phyloP scores from a whole-genome alignment of 2,329 filamentous ascomycete species.

The Aspergillus neoniger region DNA sequence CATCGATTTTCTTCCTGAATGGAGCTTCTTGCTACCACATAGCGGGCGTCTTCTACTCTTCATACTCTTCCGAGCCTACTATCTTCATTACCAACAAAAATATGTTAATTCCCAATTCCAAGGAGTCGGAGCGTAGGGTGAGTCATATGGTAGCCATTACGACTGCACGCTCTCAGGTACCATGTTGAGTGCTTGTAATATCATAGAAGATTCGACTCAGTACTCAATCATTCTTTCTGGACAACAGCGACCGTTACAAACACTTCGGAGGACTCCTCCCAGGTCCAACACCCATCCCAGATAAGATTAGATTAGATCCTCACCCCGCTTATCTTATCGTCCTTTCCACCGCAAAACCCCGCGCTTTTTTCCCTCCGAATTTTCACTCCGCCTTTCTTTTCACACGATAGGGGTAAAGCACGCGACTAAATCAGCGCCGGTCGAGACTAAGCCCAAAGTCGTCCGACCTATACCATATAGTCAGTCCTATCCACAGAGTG shows the following conservation, averaged over 20 bases:
- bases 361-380: not conserved
- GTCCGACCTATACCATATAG: not conserved
- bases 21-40: too few species aligned
- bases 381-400: not conserved
- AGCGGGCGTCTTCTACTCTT: too few species aligned
- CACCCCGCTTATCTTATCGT: not conserved
- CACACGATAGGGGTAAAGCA: not conserved
- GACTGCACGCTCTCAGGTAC: too few species aligned
- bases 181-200: too few species aligned
- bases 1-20: too few species aligned
- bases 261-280: not conserved
- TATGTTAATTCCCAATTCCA: too few species aligned
- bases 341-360: not conserved
- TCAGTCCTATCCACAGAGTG: not conserved
- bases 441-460: not conserved
- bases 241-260: not conserved
- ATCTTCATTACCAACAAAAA: too few species aligned
- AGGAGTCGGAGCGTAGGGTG: too few species aligned
- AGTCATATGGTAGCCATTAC: too few species aligned
- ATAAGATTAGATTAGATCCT: slow-evolving; percentile 11
- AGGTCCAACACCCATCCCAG: not conserved
- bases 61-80: too few species aligned
- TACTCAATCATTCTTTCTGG: not conserved
- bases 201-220: too few species aligned
- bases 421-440: not conserved